phyloP scores from a whole-genome alignment of 768 basidiomycete genomes.

The Mycena epipterygia region DNA sequence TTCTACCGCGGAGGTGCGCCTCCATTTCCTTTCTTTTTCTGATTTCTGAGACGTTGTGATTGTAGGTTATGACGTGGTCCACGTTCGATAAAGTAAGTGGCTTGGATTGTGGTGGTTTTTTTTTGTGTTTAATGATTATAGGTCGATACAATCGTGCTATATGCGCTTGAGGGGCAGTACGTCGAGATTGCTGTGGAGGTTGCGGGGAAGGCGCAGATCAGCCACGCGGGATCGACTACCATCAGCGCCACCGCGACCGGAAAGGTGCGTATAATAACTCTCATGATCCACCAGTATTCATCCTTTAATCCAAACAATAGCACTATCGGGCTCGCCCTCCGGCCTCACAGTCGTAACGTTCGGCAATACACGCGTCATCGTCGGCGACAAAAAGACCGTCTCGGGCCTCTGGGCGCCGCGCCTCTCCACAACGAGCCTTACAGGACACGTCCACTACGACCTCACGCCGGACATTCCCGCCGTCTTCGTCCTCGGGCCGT shows the following conservation, averaged over 20 bases:
- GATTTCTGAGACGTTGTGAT: neutral
- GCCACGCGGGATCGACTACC: slow-evolving; percentile 37
- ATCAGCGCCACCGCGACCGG: slow-evolving; percentile 37
- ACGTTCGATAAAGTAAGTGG: slow-evolving; percentile 48
- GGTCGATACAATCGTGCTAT: slow-evolving; percentile 52
- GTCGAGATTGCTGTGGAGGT: slow-evolving; percentile 46
- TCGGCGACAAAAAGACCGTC: slow-evolving; percentile 70
- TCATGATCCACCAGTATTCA: neutral
- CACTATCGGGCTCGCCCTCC: slow-evolving; percentile 58
- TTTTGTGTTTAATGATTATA: slow-evolving; percentile 5
- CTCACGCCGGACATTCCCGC: slow-evolving; percentile 44
- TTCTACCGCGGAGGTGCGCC: slow-evolving; percentile 72
- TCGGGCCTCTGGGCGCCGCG: slow-evolving; percentile 74
- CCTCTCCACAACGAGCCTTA: slow-evolving; percentile 43
- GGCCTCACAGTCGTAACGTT: slow-evolving; percentile 56
- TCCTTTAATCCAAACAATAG: slow-evolving; percentile 48
- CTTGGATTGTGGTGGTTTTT: too few relatives aligned
- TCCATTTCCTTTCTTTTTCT: neutral
- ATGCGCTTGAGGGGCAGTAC: slow-evolving; percentile 53
- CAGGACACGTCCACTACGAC: slow-evolving; percentile 45
- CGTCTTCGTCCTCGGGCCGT: slow-evolving; percentile 51
- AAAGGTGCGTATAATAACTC: slow-evolving; percentile 27
- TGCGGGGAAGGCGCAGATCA: slow-evolving; percentile 30
- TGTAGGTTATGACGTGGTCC: slow-evolving; percentile 55
- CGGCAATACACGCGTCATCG: slow-evolving; percentile 64